Evolutionary conservation across 164 flowering plant genomes (phyloP).

Genomic region (Piper longum): DNA sequence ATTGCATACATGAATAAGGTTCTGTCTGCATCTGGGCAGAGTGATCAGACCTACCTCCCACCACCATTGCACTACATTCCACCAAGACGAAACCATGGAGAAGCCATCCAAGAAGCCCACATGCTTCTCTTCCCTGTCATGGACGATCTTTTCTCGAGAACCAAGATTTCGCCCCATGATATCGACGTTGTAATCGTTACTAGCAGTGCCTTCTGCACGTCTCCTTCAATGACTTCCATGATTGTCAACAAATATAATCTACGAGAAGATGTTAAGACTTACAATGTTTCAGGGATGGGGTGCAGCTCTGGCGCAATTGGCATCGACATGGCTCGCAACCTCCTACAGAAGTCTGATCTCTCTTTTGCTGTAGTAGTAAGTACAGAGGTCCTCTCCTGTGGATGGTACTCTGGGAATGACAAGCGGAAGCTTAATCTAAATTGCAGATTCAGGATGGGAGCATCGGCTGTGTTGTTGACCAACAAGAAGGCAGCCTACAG

Average conservation of each 20-base stretch:
- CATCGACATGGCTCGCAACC: neutral
- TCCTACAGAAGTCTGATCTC: neutral
- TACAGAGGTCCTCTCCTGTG: neutral
- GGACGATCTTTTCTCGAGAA: too few species aligned
- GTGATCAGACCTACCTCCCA: too few species aligned
- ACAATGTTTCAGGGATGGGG: neutral
- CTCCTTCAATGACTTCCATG: neutral
- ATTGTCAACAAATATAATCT: neutral
- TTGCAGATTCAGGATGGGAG: neutral
- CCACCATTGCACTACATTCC: too few species aligned
- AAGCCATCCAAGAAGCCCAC: too few species aligned
- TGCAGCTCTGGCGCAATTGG: neutral
- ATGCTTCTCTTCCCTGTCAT: too few species aligned
- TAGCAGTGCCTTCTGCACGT: too few species aligned
- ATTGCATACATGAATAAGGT: too few species aligned
- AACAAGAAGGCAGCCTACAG: neutral
- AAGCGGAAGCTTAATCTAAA: too few species aligned
- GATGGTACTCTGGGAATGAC: neutral
- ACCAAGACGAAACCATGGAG: too few species aligned
- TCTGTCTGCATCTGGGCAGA: too few species aligned
- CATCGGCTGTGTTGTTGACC: neutral
- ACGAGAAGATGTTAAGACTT: neutral
- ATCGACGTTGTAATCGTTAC: too few species aligned
- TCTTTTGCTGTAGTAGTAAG: neutral
- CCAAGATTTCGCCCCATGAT: too few species aligned